Base-by-base conservation (phyloP, 192 early-diverging fungal species). In the Tieghemiomyces parasiticus region DNA sequence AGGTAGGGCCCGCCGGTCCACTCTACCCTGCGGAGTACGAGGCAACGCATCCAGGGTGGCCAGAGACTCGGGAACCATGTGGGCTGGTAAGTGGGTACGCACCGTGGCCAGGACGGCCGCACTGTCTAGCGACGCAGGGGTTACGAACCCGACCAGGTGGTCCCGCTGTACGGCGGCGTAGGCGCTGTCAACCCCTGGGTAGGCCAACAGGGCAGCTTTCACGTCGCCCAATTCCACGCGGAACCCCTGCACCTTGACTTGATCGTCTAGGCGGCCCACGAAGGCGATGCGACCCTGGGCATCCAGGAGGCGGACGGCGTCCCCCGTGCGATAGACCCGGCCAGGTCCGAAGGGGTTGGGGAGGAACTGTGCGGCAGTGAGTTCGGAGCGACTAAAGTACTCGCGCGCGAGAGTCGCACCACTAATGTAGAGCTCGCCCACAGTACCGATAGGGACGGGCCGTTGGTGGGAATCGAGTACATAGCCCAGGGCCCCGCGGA, bases 191-290 rank as follows among this genome's bases (percentile, higher is more conserved):
- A 78, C 67, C 13, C 32, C 31, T 3, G 59, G 51, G 49, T 64
- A 56, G 9, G 56, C 35, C 1, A 42, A 47, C 22, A 74, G 58
- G 2, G 53, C 16, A 32, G 49, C 35, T 42, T 66, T 61, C 2
- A 73, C 51, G 60, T 73, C 71, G 3, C 60, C 62, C 4, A 67
- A 59, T 38, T 73, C 67, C 4, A 73, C 55, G 6, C 71, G 62
- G 61, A 52, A 69, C 0, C 71, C 71, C 25, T 65, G 60, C 13
- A 73, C 65, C 54, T 71, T 71, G 65, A 73, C 63, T 47, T 67
- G 65, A 25, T 68, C n/a, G 22, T 73, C 72, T 12, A 44, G 60
- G 10, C 72, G 65, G 4, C 72, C 72, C 0, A 78, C 12, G 33
- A 34, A 66, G 0, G 59, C 51, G 2, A 73, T 10, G 28, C 63